Evolutionary conservation across 1,139 yeast species (phyloP), one percentile per base, ranked within the genome.

Genomic region (Pichia terricola): DNA sequence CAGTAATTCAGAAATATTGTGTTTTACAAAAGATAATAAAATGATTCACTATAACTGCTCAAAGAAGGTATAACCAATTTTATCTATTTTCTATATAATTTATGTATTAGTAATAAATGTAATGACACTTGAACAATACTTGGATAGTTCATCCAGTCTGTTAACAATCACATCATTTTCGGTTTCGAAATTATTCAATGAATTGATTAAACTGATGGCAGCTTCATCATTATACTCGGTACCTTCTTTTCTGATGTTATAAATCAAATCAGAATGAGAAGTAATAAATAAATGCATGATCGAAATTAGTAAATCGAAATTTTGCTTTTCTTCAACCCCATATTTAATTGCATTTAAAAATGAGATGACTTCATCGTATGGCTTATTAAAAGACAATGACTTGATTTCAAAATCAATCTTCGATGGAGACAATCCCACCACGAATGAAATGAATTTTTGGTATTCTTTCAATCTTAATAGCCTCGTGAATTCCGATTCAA

Each of bases 71-170:
- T 16, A 16, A 16, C 22, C 22, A 2, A 26, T 26, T 44, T 28
- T 38, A 37, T 11, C 6, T 8, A 11, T n/a, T 35, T 26, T 33
- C 27, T 22, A 9, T n/a, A 10, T 5, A 9, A 34, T 32, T 16
- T 16, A 16, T 16, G 22, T 16, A 16, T 16, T 16, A 16, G 69
- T 59, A 40, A 88, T 68, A 56, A 85, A 81, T 52, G 70, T 74
- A 37, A 86, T 67, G 9, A 89, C 89, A 49, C 96, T 94, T 1
- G 94, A 72, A 61, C 96, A 86, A 64, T 81, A 88, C 59, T 88
- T 85, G 30, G 79, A 77, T 48, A 86, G 64, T 32, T 74, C 76
- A 54, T 87, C 95, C 56, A 91, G 62, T 31, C 71, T 69, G 10
- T 67, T 68, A 37, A 71, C 68, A 44, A 70, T 73, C 0, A 50